Percentiles rank a stretch among this genome's conserved stretches.
Conservation (phyloP, 1,139 yeast genomes). For the Taphrina populina region DNA sequence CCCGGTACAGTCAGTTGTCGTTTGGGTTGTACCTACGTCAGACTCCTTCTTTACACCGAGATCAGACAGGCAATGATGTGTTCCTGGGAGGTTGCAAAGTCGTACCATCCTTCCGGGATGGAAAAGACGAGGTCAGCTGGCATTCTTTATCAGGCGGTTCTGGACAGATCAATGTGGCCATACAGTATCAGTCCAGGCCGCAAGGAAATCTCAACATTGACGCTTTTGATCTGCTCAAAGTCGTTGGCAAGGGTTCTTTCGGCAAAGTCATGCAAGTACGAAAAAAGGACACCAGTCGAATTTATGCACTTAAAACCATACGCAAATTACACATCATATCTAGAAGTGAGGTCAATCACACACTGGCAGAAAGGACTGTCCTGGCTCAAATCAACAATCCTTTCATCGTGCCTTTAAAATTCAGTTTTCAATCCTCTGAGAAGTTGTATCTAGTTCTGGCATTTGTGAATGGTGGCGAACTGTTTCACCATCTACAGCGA, state of each 20-base stretch:
- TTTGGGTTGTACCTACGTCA: constrained; percentile 34
- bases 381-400: constrained; percentile 91
- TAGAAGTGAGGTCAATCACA: constrained; percentile 91
- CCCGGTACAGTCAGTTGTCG: constrained; percentile 31
- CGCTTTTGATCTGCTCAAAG: constrained; percentile 88
- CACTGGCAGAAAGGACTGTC: constrained; percentile 92
- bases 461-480: constrained; percentile 95
- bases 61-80: constrained; percentile 42
- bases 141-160: constrained; percentile 46
- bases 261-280: constrained; percentile 99
- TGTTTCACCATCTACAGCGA: constrained; percentile 88
- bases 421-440: constrained; percentile 94
- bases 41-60: constrained; percentile 21
- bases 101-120: constrained; percentile 40
- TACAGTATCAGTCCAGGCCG: constrained; percentile 74
- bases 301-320: constrained; percentile 89
- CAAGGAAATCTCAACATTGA: constrained; percentile 76
- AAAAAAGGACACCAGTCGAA: constrained; percentile 88
- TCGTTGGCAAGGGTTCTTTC: constrained; percentile 95
- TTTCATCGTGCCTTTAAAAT: constrained; percentile 96
- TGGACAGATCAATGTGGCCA: constrained; percentile 56
- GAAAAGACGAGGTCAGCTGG: constrained; percentile 41
- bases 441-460: constrained; percentile 85
- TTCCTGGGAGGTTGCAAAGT: constrained; percentile 47
- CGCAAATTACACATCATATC: constrained; percentile 92